Evolutionary conservation across 768 basidiomycete genomes (phyloP).

Genomic region (Termitomyces sp.): DNA sequence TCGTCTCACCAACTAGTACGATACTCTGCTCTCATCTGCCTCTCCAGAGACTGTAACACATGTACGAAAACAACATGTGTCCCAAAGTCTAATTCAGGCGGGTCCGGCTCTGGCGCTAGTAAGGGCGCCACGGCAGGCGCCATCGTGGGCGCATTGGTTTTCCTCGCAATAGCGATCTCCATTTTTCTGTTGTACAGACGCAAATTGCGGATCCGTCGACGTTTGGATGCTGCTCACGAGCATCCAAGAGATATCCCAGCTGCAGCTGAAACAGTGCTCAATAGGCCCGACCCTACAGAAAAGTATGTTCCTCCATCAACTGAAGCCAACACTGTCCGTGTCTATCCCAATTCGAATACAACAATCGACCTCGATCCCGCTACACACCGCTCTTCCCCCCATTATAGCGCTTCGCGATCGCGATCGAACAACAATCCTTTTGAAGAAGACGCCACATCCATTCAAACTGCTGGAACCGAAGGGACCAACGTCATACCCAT

Average conservation of each 20-base stretch:
- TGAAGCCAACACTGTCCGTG: slow-evolving; percentile 38
- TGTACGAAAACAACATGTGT: slow-evolving; percentile 55
- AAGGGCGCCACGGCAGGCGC: slow-evolving; percentile 73
- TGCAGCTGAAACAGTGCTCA: slow-evolving; percentile 71
- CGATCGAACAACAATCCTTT: slow-evolving; percentile 62
- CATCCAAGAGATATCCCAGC: slow-evolving; percentile 61
- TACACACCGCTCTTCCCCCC: slow-evolving; percentile 30
- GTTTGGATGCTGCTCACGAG: slow-evolving; percentile 28
- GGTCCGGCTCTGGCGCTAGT: slow-evolving; percentile 35
- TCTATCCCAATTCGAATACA: slow-evolving; percentile 41
- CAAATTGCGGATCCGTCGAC: slow-evolving; percentile 37
- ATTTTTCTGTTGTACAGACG: slow-evolving; percentile 65
- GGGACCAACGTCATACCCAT: slow-evolving; percentile 86
- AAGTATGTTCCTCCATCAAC: slow-evolving; percentile 35
- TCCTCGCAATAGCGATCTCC: slow-evolving; percentile 46
- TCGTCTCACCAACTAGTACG: slow-evolving; percentile 14
- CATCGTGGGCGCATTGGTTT: slow-evolving; percentile 57
- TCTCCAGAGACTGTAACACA: slow-evolving; percentile 48
- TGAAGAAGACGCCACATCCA: slow-evolving; percentile 72
- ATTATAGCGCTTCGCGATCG: slow-evolving; percentile 21
- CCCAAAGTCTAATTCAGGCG: slow-evolving; percentile 15
- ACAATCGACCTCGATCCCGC: slow-evolving; percentile 60
- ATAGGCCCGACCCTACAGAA: slow-evolving; percentile 77
- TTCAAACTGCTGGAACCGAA: slow-evolving; percentile 77
- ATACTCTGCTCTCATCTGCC: slow-evolving; percentile 1